Base-by-base conservation (phyloP, 257 asterid species). In the Lantana camara region DNA sequence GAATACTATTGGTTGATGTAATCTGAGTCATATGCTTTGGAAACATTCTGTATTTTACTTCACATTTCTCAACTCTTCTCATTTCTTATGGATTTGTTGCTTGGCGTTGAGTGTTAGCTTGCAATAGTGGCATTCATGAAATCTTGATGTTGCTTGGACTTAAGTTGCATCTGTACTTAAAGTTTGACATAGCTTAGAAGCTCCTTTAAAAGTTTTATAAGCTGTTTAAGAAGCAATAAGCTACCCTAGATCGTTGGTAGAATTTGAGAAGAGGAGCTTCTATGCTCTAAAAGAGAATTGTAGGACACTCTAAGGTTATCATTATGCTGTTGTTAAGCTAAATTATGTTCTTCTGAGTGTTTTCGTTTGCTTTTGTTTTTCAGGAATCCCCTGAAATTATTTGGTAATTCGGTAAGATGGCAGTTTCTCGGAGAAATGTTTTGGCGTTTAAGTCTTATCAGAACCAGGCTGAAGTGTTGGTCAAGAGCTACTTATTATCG, bases 401-500 rank as follows among this genome's bases (percentile, higher is more conserved):
- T 20, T 14, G 21, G 40, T 27, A 16, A 48, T 11, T 44, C 40
- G 20, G 20, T 61, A 52, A 23, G 27, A 52, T 52, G 58, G 38
- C 57, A 51, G 52, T 17, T 46, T 46, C 52, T 17, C 52, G 16
- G 19, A 22, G 83, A 77, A 77, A 64, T 37, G 55, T 76, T 59
- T 71, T 80, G 78, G 74, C 80, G 66, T 79, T 83, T 60, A 74
- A 73, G 63, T 62, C 82, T 60, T 83, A 81, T 67, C 95, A 78
- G 44, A 67, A 59, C 70, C 84, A 77, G 63, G 86, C 95, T 59
- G 83, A 73, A 77, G 61, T 77, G 61, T 67, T 83, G 62, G 77
- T 86, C 70, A 83, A 73, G 67, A 69, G 76, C 75, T 86, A 86
- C 72, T 58, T 86, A 35, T 66, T 86, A 48, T 66, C 95, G 12